Percentiles rank a stretch among this genome's conserved stretches.
These are phyloP conservation scores for Venturia effusa DNA, from an alignment of 2,329 filamentous ascomycete genomes.

Conservation along the genomic window DNA sequence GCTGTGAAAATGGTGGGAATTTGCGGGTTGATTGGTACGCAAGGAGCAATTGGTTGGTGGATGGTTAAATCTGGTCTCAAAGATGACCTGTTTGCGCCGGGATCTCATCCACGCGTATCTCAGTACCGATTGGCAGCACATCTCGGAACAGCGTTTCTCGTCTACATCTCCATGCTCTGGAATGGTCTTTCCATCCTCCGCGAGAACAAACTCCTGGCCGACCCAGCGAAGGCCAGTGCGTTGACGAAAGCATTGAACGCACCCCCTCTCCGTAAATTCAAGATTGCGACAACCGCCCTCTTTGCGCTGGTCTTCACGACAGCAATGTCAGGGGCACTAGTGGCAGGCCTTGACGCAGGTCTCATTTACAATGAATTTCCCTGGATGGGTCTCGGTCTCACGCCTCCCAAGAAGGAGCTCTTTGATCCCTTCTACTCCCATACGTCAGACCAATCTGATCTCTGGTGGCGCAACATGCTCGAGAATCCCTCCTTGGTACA, in stretches of 20 bases:
- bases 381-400: slow-evolving; percentile 76
- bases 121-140: slow-evolving; percentile 91
- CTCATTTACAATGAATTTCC: slow-evolving; percentile 99
- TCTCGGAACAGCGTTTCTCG: slow-evolving; percentile 79
- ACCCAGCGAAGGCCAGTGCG: slow-evolving; percentile 54
- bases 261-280: slow-evolving; percentile 43
- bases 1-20: slow-evolving; percentile 70
- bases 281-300: slow-evolving; percentile 59
- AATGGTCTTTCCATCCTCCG: slow-evolving; percentile 78
- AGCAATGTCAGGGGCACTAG: slow-evolving; percentile 85
- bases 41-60: slow-evolving; percentile 96
- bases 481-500: slow-evolving; percentile 96
- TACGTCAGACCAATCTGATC: slow-evolving; percentile 63
- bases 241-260: slow-evolving; percentile 49
- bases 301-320: slow-evolving; percentile 73
- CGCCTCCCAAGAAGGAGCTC: slow-evolving; percentile 73
- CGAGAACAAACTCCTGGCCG: slow-evolving; percentile 51
- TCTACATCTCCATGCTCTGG: slow-evolving; percentile 90
- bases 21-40: slow-evolving; percentile 80
- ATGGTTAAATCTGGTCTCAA: slow-evolving; percentile 97
- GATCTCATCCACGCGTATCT: slow-evolving; percentile 80
- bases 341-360: slow-evolving; percentile 89
- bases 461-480: slow-evolving; percentile 95
- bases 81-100: slow-evolving; percentile 88
- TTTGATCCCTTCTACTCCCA: slow-evolving; percentile 80